Evolutionary conservation across 768 basidiomycete species (phyloP).

Genomic region (Cyclocybe aegerita): DNA sequence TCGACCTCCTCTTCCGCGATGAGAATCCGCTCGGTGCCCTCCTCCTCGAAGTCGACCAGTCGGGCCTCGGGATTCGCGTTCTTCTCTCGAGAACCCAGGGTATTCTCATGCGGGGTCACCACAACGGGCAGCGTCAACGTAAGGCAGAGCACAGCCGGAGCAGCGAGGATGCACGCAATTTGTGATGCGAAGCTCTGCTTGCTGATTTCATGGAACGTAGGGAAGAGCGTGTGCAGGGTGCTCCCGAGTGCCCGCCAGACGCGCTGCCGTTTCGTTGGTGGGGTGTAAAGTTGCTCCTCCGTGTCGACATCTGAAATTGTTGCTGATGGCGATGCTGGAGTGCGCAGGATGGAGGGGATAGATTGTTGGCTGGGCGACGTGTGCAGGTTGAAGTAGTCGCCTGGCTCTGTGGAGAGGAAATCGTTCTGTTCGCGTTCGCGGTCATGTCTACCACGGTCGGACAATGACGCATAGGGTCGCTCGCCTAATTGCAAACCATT

Average conservation of each 20-base stretch:
- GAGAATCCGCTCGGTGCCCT: constrained; percentile 65
- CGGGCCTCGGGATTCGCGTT: constrained; percentile 35
- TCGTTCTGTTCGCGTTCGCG: constrained; percentile 7
- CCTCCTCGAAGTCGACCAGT: constrained; percentile 73
- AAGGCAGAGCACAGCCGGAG: constrained; percentile 81
- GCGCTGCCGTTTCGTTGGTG: constrained; percentile 41
- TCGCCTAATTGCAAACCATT: constrained; percentile 44
- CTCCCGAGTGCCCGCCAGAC: constrained; percentile 33
- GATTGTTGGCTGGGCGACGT: constrained; percentile 14
- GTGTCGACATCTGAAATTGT: constrained; percentile 41
- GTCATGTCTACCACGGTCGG: not conserved
- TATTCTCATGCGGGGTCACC: constrained; percentile 51
- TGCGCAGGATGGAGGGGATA: constrained; percentile 57
- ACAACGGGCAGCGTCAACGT: constrained; percentile 93
- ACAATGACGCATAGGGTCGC: constrained; percentile 32
- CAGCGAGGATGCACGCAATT: constrained; percentile 75
- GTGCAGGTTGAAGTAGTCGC: constrained; percentile 17
- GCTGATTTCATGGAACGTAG: constrained; percentile 74
- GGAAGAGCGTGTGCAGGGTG: constrained; percentile 72
- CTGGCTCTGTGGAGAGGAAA: constrained; percentile 7
- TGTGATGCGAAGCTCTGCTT: constrained; percentile 70
- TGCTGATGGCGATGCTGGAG: constrained; percentile 48
- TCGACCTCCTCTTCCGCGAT: constrained; percentile 75
- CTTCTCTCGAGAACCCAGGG: constrained; percentile 39
- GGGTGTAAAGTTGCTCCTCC: constrained; percentile 38